phyloP scores from a whole-genome alignment of 306 rosid genomes.

The Canavalia ensiformis region DNA sequence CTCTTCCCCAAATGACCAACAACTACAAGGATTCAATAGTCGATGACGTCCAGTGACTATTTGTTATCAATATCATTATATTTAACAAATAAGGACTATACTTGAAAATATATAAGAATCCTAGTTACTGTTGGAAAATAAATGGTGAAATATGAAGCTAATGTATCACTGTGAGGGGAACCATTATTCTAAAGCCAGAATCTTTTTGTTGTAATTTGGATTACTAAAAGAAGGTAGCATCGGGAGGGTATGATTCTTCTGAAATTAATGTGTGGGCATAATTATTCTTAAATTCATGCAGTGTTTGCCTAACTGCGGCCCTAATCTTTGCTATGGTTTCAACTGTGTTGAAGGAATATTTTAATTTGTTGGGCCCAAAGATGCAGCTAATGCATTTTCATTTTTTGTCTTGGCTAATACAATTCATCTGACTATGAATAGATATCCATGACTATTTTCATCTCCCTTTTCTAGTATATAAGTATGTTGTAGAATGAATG shows the following conservation, averaged over 20 bases:
- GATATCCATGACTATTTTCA: background rate
- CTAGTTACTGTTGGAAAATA: background rate
- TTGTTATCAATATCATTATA: background rate
- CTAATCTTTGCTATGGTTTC: background rate
- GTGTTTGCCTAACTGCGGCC: slow-evolving; percentile 19
- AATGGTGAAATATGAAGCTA: background rate
- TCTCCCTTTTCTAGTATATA: slow-evolving; percentile 18
- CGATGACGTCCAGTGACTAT: background rate
- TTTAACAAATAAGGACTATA: background rate
- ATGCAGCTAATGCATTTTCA: background rate
- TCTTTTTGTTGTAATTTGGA: slow-evolving; percentile 13
- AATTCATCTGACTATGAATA: background rate
- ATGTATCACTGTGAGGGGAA: background rate
- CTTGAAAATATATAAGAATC: background rate
- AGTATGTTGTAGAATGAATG: background rate
- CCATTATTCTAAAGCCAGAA: slow-evolving; percentile 7
- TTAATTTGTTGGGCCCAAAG: background rate
- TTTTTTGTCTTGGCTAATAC: background rate
- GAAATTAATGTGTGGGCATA: background rate
- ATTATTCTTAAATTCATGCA: background rate
- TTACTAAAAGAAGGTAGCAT: background rate
- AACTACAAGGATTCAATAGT: background rate
- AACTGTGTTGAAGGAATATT: background rate
- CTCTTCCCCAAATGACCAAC: background rate
- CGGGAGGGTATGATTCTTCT: background rate